A percentile compares a stretch with the other conserved stretches of the same genome.
Evolutionary conservation across 2,329 filamentous ascomycete species (phyloP).

Genomic region (Scytalidium sp.): DNA sequence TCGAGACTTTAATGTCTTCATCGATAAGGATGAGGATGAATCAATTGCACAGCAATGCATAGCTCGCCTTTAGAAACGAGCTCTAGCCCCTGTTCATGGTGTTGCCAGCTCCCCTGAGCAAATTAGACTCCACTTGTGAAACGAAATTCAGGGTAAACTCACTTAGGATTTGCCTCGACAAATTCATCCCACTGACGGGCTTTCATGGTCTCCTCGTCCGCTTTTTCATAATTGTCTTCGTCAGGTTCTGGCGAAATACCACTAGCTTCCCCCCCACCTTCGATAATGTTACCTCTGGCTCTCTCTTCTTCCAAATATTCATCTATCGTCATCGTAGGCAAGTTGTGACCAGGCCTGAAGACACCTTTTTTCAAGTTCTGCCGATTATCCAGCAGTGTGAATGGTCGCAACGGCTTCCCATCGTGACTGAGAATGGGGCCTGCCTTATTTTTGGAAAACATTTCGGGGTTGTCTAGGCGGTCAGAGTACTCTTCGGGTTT

Average conservation of each 20-base stretch:
- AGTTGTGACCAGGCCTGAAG: constrained; percentile 85
- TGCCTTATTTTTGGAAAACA: constrained; percentile 45
- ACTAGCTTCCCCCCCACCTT: constrained; percentile 80
- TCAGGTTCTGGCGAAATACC: constrained; percentile 69
- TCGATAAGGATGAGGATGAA: too few species aligned
- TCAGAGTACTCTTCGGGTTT: constrained; percentile 57
- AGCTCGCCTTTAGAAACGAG: constrained; percentile 1
- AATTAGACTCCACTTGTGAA: constrained; percentile 11
- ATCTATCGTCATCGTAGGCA: constrained; percentile 97
- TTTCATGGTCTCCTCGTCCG: constrained; percentile 88
- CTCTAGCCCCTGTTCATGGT: constrained; percentile 73
- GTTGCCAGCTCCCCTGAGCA: constrained; percentile 69
- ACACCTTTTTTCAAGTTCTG: constrained; percentile 76
- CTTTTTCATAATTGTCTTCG: constrained; percentile 86
- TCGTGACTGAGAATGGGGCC: constrained; percentile 74
- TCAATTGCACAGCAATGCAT: too few species aligned
- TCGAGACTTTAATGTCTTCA: constrained; percentile 7
- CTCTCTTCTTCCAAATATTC: constrained; percentile 95
- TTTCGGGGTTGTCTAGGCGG: constrained; percentile 65
- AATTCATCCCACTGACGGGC: constrained; percentile 95
- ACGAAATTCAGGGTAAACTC: constrained; percentile 11
- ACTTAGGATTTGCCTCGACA: constrained; percentile 80
- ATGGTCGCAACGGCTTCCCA: constrained; percentile 86
- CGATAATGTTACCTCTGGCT: constrained; percentile 80
- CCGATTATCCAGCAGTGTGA: constrained; percentile 77